These are phyloP conservation scores for Stenogyne calaminthoides DNA, from an alignment of 305 asterid species.

Conservation along the genomic window DNA sequence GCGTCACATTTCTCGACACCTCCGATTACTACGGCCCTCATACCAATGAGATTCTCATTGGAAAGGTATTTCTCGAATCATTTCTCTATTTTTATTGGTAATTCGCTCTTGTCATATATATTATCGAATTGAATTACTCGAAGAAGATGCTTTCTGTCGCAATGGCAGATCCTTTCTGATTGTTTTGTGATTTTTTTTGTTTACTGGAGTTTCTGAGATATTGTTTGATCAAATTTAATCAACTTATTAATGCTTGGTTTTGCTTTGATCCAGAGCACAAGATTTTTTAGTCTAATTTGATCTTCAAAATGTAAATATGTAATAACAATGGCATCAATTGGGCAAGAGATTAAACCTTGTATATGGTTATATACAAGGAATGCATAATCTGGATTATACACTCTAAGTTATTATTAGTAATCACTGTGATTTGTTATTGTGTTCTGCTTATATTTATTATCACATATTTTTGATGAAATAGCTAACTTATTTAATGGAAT, in stretches of 20 bases:
- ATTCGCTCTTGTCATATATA: neutral
- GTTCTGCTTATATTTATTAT: neutral
- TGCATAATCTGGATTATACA: neutral
- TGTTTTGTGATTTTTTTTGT: neutral
- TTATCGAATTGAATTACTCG: neutral
- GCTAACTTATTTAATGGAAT: neutral
- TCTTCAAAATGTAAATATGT: neutral
- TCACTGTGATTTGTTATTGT: neutral
- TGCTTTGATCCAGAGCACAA: neutral
- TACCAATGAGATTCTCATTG: constrained; percentile 46
- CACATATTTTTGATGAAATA: neutral
- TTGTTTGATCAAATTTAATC: neutral
- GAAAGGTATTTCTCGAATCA: constrained; percentile 24
- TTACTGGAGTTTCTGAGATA: neutral
- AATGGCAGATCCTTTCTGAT: neutral
- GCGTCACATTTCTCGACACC: no score
- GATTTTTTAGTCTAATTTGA: neutral
- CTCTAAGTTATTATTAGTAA: neutral
- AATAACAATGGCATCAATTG: neutral
- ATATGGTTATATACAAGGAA: no score
- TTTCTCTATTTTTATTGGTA: neutral
- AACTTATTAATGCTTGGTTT: neutral
- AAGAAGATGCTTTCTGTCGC: neutral
- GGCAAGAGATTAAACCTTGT: neutral
- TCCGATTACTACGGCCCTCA: constrained; percentile 49